Percentiles rank a stretch among this genome's conserved stretches.
Conservation (phyloP, 2,329 filamentous ascomycete genomes). For the Fusarium sp. region DNA sequence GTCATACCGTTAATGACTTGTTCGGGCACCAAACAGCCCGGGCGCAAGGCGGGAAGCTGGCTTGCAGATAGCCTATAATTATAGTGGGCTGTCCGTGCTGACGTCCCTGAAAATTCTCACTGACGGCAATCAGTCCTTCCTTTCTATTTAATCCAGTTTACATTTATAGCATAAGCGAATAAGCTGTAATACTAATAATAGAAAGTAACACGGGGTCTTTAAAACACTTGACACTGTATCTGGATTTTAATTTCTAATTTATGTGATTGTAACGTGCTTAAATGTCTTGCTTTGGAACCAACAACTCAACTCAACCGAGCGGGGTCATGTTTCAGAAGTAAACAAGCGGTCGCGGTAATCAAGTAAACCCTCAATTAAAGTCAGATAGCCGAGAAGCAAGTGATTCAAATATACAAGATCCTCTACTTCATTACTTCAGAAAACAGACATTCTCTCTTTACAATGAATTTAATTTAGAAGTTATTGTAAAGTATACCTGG, state of each 20-base stretch:
- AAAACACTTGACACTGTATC: too few relatives aligned
- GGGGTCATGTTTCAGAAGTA: conserved; percentile 4
- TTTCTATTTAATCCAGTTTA: not conserved
- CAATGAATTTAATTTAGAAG: rapidly evolving
- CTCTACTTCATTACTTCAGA: rapidly evolving
- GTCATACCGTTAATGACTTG: not conserved
- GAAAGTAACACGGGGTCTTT: not conserved
- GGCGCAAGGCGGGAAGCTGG: not conserved
- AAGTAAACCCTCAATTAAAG: not conserved
- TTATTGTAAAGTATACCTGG: not conserved
- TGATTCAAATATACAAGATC: not conserved
- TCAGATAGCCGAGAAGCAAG: not conserved
- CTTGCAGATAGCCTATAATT: not conserved
- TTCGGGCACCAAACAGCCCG: not conserved
- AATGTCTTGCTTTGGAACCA: not conserved
- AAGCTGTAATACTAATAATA: not conserved
- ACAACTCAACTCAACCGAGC: conserved; percentile 1
- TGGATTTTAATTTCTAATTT: not conserved
- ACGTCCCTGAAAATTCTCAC: not conserved
- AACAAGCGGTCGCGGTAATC: conserved; percentile 5
- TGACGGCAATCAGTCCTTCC: not conserved
- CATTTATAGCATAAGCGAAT: not conserved
- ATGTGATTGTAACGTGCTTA: not conserved
- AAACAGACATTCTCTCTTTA: rapidly evolving
- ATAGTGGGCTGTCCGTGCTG: not conserved